Conservation (phyloP, 2,329 filamentous ascomycete genomes). For the Passalora sequoiae region DNA sequence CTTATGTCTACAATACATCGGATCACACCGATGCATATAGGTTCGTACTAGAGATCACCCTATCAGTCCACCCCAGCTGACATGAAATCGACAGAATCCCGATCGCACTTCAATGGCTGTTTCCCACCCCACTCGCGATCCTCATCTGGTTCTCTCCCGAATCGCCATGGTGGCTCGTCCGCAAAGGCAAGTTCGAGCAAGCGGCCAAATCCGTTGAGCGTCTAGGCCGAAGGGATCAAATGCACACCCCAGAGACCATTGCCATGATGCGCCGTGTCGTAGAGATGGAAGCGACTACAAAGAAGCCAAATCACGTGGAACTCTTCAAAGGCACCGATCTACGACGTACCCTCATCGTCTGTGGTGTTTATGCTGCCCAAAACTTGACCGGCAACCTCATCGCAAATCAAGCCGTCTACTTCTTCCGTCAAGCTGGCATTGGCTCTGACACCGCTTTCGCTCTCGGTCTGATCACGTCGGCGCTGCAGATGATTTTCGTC, state of each 20-base stretch:
- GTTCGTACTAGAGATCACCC: too few relatives aligned
- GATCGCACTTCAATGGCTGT: constrained; percentile 56
- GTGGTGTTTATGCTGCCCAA: constrained; percentile 54
- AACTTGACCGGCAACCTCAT: constrained; percentile 60
- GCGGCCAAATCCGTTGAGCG: constrained; percentile 47
- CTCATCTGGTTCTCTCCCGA: constrained; percentile 49
- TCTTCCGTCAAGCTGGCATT: constrained; percentile 61
- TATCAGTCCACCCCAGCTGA: too few relatives aligned
- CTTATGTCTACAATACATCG: constrained; percentile 48
- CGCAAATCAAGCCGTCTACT: constrained; percentile 59
- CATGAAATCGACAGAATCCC: constrained; percentile 42
- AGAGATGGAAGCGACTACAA: constrained; percentile 49
- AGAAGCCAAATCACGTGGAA: constrained; percentile 48
- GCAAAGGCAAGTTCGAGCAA: constrained; percentile 43
- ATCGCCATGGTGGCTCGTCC: constrained; percentile 53
- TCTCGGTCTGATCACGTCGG: constrained; percentile 60
- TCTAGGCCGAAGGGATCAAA: constrained; percentile 43
- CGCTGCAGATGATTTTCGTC: constrained; percentile 57
- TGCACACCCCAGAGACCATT: constrained; percentile 43
- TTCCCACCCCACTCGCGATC: constrained; percentile 52
- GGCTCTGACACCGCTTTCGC: constrained; percentile 52
- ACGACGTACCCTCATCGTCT: constrained; percentile 53
- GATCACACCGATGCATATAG: constrained; percentile 13
- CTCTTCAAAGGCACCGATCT: constrained; percentile 53
- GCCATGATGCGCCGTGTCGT: constrained; percentile 57